phyloP scores from a whole-genome alignment of 2,329 filamentous ascomycete species.

The Phoma herbarum region DNA sequence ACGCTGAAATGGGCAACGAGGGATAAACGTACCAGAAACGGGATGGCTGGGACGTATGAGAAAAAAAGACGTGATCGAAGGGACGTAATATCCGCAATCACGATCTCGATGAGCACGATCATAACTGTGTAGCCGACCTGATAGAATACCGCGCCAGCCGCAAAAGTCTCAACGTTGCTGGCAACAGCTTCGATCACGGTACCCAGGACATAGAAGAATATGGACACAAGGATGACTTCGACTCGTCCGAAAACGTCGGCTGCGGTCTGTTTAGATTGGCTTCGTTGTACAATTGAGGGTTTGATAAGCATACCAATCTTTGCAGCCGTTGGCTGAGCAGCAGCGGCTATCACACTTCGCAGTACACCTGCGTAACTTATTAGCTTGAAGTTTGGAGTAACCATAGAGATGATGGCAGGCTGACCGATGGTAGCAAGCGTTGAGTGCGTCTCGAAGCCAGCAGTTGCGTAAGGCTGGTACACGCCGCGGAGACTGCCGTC shows the following conservation, averaged over 20 bases:
- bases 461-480: constrained; percentile 62
- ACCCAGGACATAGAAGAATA: constrained; percentile 64
- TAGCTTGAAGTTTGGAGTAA: background rate
- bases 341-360: constrained; percentile 67
- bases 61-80: constrained; percentile 62
- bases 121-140: constrained; percentile 68
- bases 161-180: constrained; percentile 60
- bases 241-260: constrained; percentile 69
- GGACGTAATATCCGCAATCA: constrained; percentile 71
- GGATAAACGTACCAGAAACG: constrained; percentile 7
- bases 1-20: background rate
- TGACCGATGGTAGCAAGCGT: constrained; percentile 65
- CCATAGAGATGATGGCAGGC: background rate
- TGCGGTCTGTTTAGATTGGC: constrained; percentile 60
- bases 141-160: constrained; percentile 54
- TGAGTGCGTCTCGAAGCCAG: constrained; percentile 62
- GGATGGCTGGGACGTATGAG: constrained; percentile 22
- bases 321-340: constrained; percentile 51
- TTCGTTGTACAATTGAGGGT: background rate
- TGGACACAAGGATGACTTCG: constrained; percentile 64
- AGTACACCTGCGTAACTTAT: constrained; percentile 52
- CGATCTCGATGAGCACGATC: constrained; percentile 69
- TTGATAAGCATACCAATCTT: constrained; percentile 18
- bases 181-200: constrained; percentile 65
- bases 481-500: constrained; percentile 59